Evolutionary conservation across 2,329 filamentous ascomycete species (phyloP), one percentile per base, ranked within the genome.

Genomic region (Trichoderma afroharzianum): DNA sequence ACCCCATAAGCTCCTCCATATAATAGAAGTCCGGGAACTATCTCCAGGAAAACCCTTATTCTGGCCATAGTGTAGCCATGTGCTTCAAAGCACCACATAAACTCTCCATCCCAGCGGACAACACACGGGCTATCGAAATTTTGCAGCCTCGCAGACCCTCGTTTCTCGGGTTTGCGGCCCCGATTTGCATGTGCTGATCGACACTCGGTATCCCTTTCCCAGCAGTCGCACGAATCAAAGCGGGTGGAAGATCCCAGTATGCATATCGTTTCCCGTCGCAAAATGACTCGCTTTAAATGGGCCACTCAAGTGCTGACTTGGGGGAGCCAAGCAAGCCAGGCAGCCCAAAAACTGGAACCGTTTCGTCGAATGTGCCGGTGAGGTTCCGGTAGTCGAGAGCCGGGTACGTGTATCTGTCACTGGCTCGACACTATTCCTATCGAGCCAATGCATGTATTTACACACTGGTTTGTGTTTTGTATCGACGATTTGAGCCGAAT

Each of bases 181-280:
- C 36, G 36, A 50, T 32, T 59, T 68, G 64, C 64, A 68, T 68
- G 64, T 61, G 55, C 18, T 43, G 64, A 68, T 68, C 64, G 64
- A 61, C 64, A 59, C 33, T 7, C 18, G 26, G 36, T 39, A 43
- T 39, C 33, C 64, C 33, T 15, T 59, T 47, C 36, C 50, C 14
- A 32, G 64, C 26, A 47, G 36, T 59, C 36, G 55, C 53, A 59
- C 55, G 64, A 68, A 68, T 68, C 64, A 68, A 47, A 32, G 21
- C 32, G 18, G 28, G 12, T 43, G 50, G 63, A 21, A 43, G 26
- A 36, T 67, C 21, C 33, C 39, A 47, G 64, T 59, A 59, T 68
- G 55, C 64, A 68, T 61, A 68, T 68, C 55, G 33, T 12, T 5
- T 28, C 59, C 55, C 64, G 55, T 68, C 64, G 64, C 55, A n/a